Base-by-base conservation (phyloP, 225 moss, liverwort and hornwort genomes). In the Pleurozium schreberi region DNA sequence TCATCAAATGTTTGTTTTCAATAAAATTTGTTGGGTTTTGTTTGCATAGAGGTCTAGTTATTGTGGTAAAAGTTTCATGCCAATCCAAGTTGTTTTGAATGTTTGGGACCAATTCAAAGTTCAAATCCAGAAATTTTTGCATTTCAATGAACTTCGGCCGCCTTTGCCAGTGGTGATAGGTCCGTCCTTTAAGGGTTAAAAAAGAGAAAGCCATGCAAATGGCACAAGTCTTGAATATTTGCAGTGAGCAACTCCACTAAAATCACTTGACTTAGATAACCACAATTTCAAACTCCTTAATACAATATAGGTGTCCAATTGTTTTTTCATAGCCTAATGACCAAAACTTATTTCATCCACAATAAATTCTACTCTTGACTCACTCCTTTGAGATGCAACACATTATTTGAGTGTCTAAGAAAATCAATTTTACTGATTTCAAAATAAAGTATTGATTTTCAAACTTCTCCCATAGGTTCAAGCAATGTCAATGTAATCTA, bases 241-340 rank as follows among this genome's bases (percentile, higher is more conserved):
- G 17, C 0, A 2, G 0, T 10, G 45, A 73, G 2, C 73, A 45
- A 73, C 10, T 17, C 73, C 2, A 27, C 28, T 28, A 73, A 15
- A 45, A 2, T 1, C 73, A 17, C 3, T 28, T 28, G 10, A 28
- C 4, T 45, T 0, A 45, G 0, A 28, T 73, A 73, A 18, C 2
- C 3, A 45, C 28, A 18, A 73, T 28, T 71, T 42, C 42, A 70
- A 40, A 70, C 14, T 70, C 70, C 8, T 69, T 40, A 4, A 25
- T 1, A 14, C 9, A 43, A 42, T 1, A 71, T 30, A 73, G 30
- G 16, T 3, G 2, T 43, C 3, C 28, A 28, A 3, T 45, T 45
- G 4, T 73, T 45, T 73, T 45, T 18, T 30, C 3, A 45, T 15
- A 45, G 45, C 30, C 0, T 73, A 0, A 73, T 45, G 47, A 18